Evolutionary conservation across 306 rosid genomes (phyloP).

Genomic region (Pterocarpus santalinus): DNA sequence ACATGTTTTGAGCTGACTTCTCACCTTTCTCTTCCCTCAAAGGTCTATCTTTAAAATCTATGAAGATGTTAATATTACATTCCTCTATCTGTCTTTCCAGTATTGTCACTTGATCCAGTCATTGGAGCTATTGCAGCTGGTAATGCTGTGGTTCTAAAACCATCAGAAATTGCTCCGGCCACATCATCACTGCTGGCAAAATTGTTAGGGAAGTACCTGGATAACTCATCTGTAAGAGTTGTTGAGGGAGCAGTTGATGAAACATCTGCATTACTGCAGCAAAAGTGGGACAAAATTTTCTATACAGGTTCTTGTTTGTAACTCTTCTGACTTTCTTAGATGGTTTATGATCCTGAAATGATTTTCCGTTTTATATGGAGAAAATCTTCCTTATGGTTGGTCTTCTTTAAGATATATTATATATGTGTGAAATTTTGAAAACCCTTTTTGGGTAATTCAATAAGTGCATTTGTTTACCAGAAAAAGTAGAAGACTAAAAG

Average conservation of each 20-base stretch:
- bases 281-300: constrained; percentile 98
- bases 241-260: constrained; percentile 91
- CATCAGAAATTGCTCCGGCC: constrained; percentile 94
- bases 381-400: not conserved
- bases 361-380: constrained; percentile 15
- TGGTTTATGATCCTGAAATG: constrained; percentile 37
- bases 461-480: constrained; percentile 6
- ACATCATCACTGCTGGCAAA: constrained; percentile 85
- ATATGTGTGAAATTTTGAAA: not conserved
- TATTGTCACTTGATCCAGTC: constrained; percentile 92
- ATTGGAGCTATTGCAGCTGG: constrained; percentile 99
- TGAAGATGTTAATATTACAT: constrained; percentile 17
- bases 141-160: constrained; percentile 93
- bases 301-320: constrained; percentile 79
- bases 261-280: constrained; percentile 87
- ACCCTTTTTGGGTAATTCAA: constrained; percentile 9
- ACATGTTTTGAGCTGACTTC: constrained; percentile 13
- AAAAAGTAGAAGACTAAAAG: not conserved
- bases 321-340: constrained; percentile 28
- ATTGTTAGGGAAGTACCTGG: constrained; percentile 76
- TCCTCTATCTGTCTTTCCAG: constrained; percentile 58
- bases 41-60: constrained; percentile 33
- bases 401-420: not conserved
- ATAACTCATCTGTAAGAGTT: constrained; percentile 76
- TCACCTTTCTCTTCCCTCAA: constrained; percentile 15